These are phyloP conservation scores for Cyberlindnera veronae DNA, from an alignment of 805 yeast species.

Conservation along the genomic window DNA sequence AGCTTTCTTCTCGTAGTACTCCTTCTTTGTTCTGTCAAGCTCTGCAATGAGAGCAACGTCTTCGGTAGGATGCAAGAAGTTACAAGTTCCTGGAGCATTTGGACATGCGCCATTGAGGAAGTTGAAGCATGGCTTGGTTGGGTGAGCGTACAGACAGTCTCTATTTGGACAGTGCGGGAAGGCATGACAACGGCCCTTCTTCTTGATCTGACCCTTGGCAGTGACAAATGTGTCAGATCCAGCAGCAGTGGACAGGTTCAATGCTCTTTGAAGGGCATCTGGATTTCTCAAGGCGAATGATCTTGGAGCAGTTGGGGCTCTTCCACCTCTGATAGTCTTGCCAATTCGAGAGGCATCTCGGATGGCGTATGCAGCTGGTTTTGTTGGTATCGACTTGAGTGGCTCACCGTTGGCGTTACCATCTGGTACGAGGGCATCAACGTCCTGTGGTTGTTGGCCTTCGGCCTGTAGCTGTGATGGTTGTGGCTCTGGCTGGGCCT, in stretches of 20 bases:
- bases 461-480: conserved; percentile 7
- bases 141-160: conserved; percentile 76
- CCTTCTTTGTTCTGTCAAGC: conserved; percentile 58
- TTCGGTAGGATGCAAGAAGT: conserved; percentile 78
- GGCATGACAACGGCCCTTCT: conserved; percentile 62
- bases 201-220: conserved; percentile 38
- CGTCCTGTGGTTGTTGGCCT: conserved; percentile 1
- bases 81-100: conserved; percentile 78
- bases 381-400: conserved; percentile 16
- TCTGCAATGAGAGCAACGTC: conserved; percentile 71
- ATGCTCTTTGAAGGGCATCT: conserved; percentile 36
- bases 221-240: conserved; percentile 27
- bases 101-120: conserved; percentile 66
- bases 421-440: conserved; percentile 6
- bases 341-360: conserved; percentile 2
- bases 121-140: conserved; percentile 68
- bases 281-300: conserved; percentile 28
- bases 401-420: background rate
- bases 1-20: conserved; percentile 38
- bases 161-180: conserved; percentile 70
- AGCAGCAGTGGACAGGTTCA: conserved; percentile 33
- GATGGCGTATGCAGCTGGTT: conserved; percentile 16
- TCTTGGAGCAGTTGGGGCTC: conserved; percentile 12
- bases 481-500: conserved; percentile 20
- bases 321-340: conserved; percentile 17